These are phyloP conservation scores for Yamadazyma mexicana DNA, from an alignment of 1,139 yeast genomes.

Conservation along the genomic window DNA sequence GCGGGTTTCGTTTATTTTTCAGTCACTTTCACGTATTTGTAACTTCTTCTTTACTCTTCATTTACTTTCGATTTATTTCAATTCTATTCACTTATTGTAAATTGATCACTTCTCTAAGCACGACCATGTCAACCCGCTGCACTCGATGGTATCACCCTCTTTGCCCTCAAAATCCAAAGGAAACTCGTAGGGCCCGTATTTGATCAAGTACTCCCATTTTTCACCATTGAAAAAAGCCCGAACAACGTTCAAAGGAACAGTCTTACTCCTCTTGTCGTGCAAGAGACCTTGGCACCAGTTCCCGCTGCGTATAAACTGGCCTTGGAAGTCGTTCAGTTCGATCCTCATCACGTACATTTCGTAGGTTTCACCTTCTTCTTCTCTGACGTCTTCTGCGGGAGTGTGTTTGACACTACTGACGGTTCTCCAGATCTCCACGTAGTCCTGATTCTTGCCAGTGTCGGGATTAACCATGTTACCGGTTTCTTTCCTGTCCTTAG, in stretches of 20 bases:
- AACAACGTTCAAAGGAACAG: slow-evolving; percentile 29
- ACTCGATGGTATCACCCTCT: slow-evolving; percentile 12
- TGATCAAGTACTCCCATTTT: slow-evolving; percentile 28
- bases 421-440: slow-evolving; percentile 60
- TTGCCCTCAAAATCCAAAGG: slow-evolving; percentile 24
- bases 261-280: slow-evolving; percentile 30
- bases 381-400: slow-evolving; percentile 31
- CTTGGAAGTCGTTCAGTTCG: slow-evolving; percentile 25
- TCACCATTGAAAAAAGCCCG: slow-evolving; percentile 22
- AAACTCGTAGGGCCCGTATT: slow-evolving; percentile 27
- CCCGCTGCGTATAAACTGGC: slow-evolving; percentile 50
- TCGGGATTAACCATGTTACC: slow-evolving; percentile 54
- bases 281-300: slow-evolving; percentile 56
- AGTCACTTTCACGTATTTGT: too few species aligned
- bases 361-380: slow-evolving; percentile 16
- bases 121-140: slow-evolving; percentile 19
- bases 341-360: slow-evolving; percentile 30
- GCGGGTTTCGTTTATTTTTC: too few species aligned
- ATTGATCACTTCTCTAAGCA: slow-evolving; percentile 21
- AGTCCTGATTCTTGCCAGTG: slow-evolving; percentile 43
- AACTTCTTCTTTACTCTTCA: too few species aligned
- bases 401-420: slow-evolving; percentile 40
- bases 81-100: too few species aligned
- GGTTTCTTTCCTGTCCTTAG: slow-evolving; percentile 50
- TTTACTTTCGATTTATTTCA: too few species aligned